Conservation (phyloP, 805 yeast genomes). For the Spathaspora girioi region DNA sequence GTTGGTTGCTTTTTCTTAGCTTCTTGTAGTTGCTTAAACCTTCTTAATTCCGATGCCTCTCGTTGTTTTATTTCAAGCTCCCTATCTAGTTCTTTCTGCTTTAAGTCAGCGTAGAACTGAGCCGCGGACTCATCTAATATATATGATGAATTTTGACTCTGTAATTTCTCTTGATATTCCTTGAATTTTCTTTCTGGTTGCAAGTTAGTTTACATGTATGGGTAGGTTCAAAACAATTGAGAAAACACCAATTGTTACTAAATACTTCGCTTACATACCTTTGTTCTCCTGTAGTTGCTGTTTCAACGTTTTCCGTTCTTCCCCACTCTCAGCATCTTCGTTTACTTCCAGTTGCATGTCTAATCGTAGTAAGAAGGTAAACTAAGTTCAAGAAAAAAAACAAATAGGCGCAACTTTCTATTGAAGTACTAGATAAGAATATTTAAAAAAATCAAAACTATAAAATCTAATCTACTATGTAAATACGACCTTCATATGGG, state of each 20-base stretch:
- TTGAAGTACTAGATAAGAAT: not conserved
- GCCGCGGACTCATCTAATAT: slow-evolving; percentile 37
- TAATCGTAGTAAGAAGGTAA: not conserved
- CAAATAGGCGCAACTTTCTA: not conserved
- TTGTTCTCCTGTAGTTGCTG: slow-evolving; percentile 41
- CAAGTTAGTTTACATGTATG: not conserved
- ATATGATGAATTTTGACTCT: slow-evolving; percentile 35
- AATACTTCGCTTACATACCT: slow-evolving; percentile 21
- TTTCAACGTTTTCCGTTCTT: slow-evolving; percentile 35
- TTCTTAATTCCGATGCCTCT: slow-evolving; percentile 19
- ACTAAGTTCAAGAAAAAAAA: not conserved
- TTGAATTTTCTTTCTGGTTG: slow-evolving; percentile 4
- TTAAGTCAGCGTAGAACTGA: slow-evolving; percentile 27
- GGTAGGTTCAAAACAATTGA: not conserved
- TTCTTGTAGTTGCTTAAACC: slow-evolving; percentile 6
- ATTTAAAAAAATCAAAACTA: not conserved
- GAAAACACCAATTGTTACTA: not conserved
- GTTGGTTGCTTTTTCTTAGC: not conserved
- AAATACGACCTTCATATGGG: slow-evolving; percentile 47
- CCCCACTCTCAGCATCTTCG: slow-evolving; percentile 6
- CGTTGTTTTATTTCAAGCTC: slow-evolving; percentile 16
- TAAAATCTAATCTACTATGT: slow-evolving; percentile 11
- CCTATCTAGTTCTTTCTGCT: slow-evolving; percentile 14
- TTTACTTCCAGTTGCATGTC: slow-evolving; percentile 1
- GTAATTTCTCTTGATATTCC: slow-evolving; percentile 20